These are phyloP conservation scores for Spathaspora boniae DNA, from an alignment of 805 yeast species.

Conservation along the genomic window DNA sequence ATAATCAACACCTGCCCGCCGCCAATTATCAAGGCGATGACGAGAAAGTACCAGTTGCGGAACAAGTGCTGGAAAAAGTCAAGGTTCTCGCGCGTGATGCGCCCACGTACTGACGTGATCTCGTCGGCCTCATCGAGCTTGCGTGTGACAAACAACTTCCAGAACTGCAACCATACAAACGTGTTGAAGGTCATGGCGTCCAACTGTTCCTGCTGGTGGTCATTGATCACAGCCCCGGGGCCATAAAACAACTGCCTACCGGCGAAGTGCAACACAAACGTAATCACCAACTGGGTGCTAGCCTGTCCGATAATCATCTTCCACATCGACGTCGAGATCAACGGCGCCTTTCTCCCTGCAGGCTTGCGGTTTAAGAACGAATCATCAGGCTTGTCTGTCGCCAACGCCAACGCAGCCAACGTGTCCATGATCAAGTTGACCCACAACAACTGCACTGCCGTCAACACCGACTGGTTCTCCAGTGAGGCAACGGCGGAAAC, in stretches of 20 bases:
- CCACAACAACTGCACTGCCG: constrained; percentile 97
- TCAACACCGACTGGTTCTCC: constrained; percentile 79
- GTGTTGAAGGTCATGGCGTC: constrained; percentile 90
- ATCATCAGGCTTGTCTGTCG: constrained; percentile 94
- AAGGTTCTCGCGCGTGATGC: constrained; percentile 62
- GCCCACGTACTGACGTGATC: constrained; percentile 49
- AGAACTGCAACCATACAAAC: constrained; percentile 97
- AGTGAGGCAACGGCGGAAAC: constrained; percentile 86
- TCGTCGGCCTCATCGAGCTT: constrained; percentile 87
- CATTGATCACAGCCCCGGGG: constrained; percentile 19
- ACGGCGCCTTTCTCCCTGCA: constrained; percentile 71
- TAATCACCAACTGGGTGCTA: constrained; percentile 68
- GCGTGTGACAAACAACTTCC: constrained; percentile 87
- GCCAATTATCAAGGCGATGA: constrained; percentile 69
- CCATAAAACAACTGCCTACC: constrained; percentile 57
- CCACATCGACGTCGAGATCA: constrained; percentile 94
- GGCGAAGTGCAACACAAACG: constrained; percentile 78
- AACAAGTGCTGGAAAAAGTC: constrained; percentile 80
- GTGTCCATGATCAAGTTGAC: constrained; percentile 98
- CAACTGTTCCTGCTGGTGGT: constrained; percentile 54
- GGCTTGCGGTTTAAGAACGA: constrained; percentile 78
- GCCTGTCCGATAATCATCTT: constrained; percentile 95
- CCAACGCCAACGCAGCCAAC: constrained; percentile 93
- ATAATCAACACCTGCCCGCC: constrained; percentile 85
- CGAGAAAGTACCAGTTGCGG: constrained; percentile 78